Conservation (phyloP, 2,329 filamentous ascomycete genomes). For the Pseudocercospora eumusae region DNA sequence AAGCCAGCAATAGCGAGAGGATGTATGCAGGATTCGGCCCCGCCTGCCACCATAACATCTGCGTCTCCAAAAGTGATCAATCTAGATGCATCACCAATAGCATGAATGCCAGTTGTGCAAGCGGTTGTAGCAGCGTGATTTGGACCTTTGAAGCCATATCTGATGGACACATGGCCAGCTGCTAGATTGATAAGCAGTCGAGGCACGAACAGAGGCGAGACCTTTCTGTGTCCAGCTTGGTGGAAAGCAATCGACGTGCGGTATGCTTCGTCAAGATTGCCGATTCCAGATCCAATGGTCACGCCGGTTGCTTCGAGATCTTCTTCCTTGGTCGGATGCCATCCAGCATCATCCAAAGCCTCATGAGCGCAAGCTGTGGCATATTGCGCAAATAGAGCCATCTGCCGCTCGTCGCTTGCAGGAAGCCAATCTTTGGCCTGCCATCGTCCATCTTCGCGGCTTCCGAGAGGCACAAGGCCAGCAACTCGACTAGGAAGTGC, state of each 20-base stretch:
- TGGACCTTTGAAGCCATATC: conserved; percentile 81
- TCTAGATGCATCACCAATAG: conserved; percentile 88
- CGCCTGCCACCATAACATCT: conserved; percentile 93
- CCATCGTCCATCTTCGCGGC: conserved; percentile 48
- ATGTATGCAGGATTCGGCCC: conserved; percentile 92
- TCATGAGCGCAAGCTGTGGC: conserved; percentile 83
- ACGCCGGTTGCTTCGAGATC: conserved; percentile 80
- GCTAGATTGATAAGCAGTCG: conserved; percentile 92
- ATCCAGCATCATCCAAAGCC: conserved; percentile 79
- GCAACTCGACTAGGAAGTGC: conserved; percentile 82
- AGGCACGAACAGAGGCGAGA: conserved; percentile 91
- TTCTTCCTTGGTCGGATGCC: conserved; percentile 62
- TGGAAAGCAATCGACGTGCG: conserved; percentile 76
- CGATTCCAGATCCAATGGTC: conserved; percentile 92
- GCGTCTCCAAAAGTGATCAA: conserved; percentile 91
- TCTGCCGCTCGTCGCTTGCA: conserved; percentile 66
- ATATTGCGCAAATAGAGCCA: conserved; percentile 91
- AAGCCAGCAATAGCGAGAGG: conserved; percentile 92
- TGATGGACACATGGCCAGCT: conserved; percentile 93
- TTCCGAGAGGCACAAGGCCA: conserved; percentile 70
- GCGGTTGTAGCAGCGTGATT: conserved; percentile 93
- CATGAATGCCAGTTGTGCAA: conserved; percentile 93
- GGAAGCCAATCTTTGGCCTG: conserved; percentile 50
- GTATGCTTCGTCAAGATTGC: conserved; percentile 89
- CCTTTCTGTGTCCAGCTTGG: conserved; percentile 79